phyloP scores from a whole-genome alignment of 768 basidiomycete species.

The Pleurotus pulmonarius region DNA sequence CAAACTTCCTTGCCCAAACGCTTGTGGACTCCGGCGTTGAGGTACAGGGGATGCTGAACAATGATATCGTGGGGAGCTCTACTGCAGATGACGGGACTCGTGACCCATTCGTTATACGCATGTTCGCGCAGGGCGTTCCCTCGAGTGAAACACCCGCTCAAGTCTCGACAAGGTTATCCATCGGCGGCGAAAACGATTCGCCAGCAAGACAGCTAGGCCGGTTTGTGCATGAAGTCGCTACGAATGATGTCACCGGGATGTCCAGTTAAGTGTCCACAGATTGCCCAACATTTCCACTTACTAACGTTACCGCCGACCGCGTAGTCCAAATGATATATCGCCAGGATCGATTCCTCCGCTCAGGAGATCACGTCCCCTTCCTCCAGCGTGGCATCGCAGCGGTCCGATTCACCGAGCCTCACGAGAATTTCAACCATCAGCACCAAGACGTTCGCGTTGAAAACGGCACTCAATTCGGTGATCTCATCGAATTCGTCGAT shows the following conservation, averaged over 20 bases:
- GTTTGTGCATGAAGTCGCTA: constrained; percentile 45
- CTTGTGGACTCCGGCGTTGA: constrained; percentile 39
- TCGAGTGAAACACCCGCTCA: constrained; percentile 35
- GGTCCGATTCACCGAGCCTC: constrained; percentile 54
- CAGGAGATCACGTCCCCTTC: constrained; percentile 55
- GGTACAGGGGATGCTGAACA: constrained; percentile 58
- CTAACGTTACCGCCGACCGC: no score
- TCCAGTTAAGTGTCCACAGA: constrained; percentile 29
- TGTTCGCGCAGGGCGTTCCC: constrained; percentile 51
- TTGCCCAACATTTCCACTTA: no score
- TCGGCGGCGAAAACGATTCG: constrained; percentile 54
- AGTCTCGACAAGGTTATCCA: constrained; percentile 27
- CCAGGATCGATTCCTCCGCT: constrained; percentile 50
- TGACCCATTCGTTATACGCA: constrained; percentile 45
- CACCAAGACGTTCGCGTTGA: constrained; percentile 51
- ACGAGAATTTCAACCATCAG: constrained; percentile 56
- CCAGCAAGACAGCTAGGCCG: constrained; percentile 48
- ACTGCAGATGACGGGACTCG: constrained; percentile 42
- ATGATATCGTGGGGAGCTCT: constrained; percentile 53
- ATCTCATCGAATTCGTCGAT: constrained; percentile 50
- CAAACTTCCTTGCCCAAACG: constrained; percentile 41
- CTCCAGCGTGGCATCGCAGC: constrained; percentile 46
- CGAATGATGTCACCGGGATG: constrained; percentile 45
- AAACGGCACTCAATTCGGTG: constrained; percentile 52
- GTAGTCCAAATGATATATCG: constrained; percentile 49